These are phyloP conservation scores for Saccharomycopsis javanensis DNA, from an alignment of 805 yeast genomes.

Conservation along the genomic window DNA sequence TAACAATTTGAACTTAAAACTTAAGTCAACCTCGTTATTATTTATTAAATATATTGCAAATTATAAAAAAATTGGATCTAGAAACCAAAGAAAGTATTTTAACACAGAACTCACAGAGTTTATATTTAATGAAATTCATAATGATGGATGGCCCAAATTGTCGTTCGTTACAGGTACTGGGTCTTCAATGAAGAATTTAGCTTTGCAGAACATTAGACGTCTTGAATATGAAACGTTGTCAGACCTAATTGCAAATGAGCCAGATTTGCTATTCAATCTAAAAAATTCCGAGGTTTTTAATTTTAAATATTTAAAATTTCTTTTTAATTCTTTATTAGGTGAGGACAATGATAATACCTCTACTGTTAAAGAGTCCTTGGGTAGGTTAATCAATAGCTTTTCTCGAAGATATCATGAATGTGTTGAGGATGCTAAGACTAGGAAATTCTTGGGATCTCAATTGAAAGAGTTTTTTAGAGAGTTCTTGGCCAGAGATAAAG, in stretches of 20 bases:
- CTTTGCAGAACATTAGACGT: conserved; percentile 30
- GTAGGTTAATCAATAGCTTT: conserved; percentile 45
- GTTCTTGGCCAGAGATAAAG: conserved; percentile 7
- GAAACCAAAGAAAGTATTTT: conserved; percentile 24
- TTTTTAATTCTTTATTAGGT: conserved; percentile 58
- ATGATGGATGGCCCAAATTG: conserved; percentile 53
- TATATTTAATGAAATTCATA: conserved; percentile 41
- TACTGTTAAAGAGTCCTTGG: conserved; percentile 62
- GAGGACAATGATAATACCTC: conserved; percentile 56
- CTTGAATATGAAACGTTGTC: conserved; percentile 76
- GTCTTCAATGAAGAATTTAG: neutral
- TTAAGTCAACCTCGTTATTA: conserved; percentile 48
- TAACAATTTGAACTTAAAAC: conserved; percentile 22
- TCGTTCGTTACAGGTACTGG: conserved; percentile 27
- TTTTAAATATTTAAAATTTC: conserved; percentile 47
- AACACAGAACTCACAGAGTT: conserved; percentile 40
- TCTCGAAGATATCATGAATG: conserved; percentile 20
- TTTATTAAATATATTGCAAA: conserved; percentile 54
- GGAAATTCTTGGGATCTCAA: neutral
- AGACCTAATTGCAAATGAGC: conserved; percentile 29
- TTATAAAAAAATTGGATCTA: neutral
- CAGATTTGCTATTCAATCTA: conserved; percentile 31
- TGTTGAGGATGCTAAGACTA: neutral
- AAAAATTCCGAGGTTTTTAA: conserved; percentile 33
- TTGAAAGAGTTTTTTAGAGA: conserved; percentile 14